These are phyloP conservation scores for Fomitopsis serialis DNA, from an alignment of 768 basidiomycete species.

Conservation along the genomic window DNA sequence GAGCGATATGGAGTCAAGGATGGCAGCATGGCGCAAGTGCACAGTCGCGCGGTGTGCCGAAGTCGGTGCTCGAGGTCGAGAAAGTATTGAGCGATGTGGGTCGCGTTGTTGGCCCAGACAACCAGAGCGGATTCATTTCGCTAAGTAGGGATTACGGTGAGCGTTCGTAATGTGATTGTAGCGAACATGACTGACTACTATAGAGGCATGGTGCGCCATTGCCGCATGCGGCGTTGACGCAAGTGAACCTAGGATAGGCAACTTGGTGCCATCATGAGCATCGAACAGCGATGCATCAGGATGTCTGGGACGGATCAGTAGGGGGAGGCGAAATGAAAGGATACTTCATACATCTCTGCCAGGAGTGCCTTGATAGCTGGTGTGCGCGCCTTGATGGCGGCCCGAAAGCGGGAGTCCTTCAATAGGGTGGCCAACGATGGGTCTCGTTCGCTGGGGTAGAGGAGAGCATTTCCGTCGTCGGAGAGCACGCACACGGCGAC, in stretches of 20 bases:
- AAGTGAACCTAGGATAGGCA: neutral
- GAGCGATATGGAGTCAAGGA: too few relatives aligned
- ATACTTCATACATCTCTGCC: neutral
- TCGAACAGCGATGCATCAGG: neutral
- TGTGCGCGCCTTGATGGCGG: neutral
- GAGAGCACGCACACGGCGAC: neutral
- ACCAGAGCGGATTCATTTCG: constrained; percentile 1
- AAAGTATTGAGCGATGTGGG: neutral
- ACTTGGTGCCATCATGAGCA: neutral
- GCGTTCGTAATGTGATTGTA: neutral
- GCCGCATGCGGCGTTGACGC: neutral
- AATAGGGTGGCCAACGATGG: neutral
- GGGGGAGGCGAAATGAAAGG: neutral
- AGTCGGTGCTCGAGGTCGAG: constrained; percentile 1
- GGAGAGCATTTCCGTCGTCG: neutral
- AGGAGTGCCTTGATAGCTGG: neutral
- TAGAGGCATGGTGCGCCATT: neutral
- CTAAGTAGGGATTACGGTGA: neutral
- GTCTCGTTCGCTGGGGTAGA: neutral
- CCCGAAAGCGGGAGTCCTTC: neutral
- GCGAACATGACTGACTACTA: neutral
- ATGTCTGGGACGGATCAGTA: neutral
- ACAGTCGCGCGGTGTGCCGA: neutral
- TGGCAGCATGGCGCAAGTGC: neutral
- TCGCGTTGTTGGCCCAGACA: neutral